Percentiles rank a stretch among this genome's conserved stretches.
Evolutionary conservation across 1,284 basidiomycete genomes (phyloP).

Genomic region (Phellopilus nigrolimitatus): DNA sequence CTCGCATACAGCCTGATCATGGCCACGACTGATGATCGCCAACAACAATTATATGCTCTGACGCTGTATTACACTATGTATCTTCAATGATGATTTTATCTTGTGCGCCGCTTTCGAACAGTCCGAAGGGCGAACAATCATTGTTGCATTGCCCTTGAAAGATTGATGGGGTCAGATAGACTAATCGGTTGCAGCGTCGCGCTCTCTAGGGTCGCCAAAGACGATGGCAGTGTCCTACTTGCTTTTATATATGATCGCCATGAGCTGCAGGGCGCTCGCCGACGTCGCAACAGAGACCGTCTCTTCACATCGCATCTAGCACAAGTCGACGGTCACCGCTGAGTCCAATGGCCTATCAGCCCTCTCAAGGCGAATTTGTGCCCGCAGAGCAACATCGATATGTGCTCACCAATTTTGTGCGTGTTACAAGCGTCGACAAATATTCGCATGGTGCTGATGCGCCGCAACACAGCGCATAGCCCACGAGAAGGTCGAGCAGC

Average conservation of each 20-base stretch:
- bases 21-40: neutral
- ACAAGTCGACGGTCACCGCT: too few species aligned
- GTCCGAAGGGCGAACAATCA: neutral
- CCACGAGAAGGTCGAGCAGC: conserved; percentile 80
- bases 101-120: neutral
- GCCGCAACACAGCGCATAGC: conserved; percentile 58
- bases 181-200: too few species aligned
- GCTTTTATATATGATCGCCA: conserved; percentile 8
- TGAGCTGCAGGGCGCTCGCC: neutral
- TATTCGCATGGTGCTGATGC: neutral
- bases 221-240: conserved; percentile 9
- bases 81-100: neutral
- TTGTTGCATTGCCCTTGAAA: too few species aligned
- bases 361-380: conserved; percentile 43
- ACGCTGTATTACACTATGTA: neutral
- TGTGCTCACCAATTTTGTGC: conserved; percentile 73
- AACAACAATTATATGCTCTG: neutral
- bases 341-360: conserved; percentile 17
- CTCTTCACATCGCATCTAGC: conserved; percentile 3
- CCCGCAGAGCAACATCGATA: conserved; percentile 73
- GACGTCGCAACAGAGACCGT: too few species aligned
- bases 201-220: too few species aligned
- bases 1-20: neutral
- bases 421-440: conserved; percentile 27
- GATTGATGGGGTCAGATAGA: neutral